Evolutionary conservation across 2,329 filamentous ascomycete genomes (phyloP), one percentile per base, ranked within the genome.

Genomic region (Knufia petricola): DNA sequence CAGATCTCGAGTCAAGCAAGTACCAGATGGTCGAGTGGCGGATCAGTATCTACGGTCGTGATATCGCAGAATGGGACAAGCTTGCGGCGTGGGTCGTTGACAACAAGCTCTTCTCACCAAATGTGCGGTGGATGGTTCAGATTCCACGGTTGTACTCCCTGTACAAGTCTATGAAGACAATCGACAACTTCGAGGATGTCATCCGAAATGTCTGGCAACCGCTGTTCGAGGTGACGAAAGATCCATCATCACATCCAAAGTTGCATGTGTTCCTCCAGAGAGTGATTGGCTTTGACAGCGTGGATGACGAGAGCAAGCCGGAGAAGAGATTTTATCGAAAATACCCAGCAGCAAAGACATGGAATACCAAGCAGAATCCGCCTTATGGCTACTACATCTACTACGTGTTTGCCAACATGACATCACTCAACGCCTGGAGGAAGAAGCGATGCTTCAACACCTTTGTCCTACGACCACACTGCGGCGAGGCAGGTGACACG

Each of bases 351-450:
- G 90, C 92, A 3, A 85, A 81, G 53, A 81, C 81, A 47, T 98
- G 92, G 92, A 78, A 82, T 55, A 88, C 87, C 1, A 88, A 85
- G 60, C 89, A 96, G 66, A 98, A 98, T 62, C 92, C 92, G 12
- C 92, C 92, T 0, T 98, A 98, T 70, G 95, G 85, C 64, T 98
- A 98, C 69, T 98, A 92, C 92, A 85, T 96, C 62, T 98, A 98
- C 69, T 94, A 95, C 62, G 75, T 96, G 46, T 96, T 92, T 61
- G 82, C 92, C 54, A 98, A 98, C 65, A 87, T 95, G 66, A 78
- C 84, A 1, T 95, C 89, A 8, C 75, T 98, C 58, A 98, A 98
- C 63, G 78, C 84, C 50, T 95, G 86, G 84, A 81, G 92, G 37
- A 90, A 87, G 62, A 82, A 84, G 62, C 82, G 90, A 44, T 89